phyloP scores from a whole-genome alignment of 2,329 filamentous ascomycete species.

The Cytospora piceicola region DNA sequence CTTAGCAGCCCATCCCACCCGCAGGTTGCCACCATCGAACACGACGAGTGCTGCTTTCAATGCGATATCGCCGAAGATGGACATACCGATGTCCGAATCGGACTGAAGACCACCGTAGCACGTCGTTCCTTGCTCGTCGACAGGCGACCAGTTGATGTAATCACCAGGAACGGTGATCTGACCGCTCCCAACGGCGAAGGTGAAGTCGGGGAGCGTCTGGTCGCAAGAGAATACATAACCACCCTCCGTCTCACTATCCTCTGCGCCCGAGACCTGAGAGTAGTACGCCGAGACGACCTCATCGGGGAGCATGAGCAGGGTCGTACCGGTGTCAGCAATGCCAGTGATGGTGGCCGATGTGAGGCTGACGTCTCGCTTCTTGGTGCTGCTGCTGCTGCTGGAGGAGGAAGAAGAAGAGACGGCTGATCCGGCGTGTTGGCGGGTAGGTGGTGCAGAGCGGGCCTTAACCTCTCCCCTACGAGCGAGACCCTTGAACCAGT shows the following conservation, averaged over 20 bases:
- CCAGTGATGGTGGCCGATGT: constrained; percentile 38
- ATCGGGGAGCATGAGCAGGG: constrained; percentile 51
- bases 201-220: constrained; percentile 46
- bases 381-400: constrained; percentile 20
- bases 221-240: constrained; percentile 51
- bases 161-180: constrained; percentile 48
- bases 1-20: constrained; percentile 47
- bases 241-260: constrained; percentile 41
- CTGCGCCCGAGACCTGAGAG: constrained; percentile 44
- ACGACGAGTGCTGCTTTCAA: constrained; percentile 40
- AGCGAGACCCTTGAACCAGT: constrained; percentile 9
- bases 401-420: neutral
- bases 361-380: constrained; percentile 33
- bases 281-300: constrained; percentile 51
- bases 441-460: neutral
- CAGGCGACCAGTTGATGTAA: constrained; percentile 43
- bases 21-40: constrained; percentile 41
- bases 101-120: constrained; percentile 44
- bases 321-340: constrained; percentile 56
- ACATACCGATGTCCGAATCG: constrained; percentile 35
- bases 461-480: neutral
- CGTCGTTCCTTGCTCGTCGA: constrained; percentile 30
- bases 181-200: constrained; percentile 46
- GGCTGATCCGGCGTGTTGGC: neutral
- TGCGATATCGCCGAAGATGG: constrained; percentile 39